Percentiles rank a stretch among this genome's conserved stretches.
These are phyloP conservation scores for Colletotrichum abscissum DNA, from an alignment of 2,329 filamentous ascomycete species.

Conservation along the genomic window DNA sequence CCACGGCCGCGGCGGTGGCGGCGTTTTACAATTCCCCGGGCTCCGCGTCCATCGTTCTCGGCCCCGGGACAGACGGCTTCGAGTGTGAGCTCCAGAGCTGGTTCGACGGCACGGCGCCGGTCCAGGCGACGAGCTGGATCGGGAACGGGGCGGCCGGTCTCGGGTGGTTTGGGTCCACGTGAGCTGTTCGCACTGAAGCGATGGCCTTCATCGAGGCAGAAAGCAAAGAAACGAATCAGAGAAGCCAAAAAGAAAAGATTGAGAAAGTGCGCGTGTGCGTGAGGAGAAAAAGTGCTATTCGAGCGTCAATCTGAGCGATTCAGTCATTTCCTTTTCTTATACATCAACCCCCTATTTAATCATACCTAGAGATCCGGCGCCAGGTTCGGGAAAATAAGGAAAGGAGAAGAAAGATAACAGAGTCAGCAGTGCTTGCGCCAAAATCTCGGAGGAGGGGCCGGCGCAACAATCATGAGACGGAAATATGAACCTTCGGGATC, in stretches of 20 bases:
- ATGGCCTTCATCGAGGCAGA: not conserved
- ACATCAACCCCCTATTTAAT: not conserved
- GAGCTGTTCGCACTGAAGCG: not conserved
- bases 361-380: not conserved
- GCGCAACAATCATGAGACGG: not conserved
- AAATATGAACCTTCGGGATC: not conserved
- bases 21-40: constrained; percentile 36
- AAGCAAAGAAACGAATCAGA: not conserved
- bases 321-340: not conserved
- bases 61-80: constrained; percentile 56
- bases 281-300: too few species aligned
- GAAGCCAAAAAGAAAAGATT: not conserved
- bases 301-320: not conserved
- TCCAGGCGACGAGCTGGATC: constrained; percentile 31
- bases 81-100: constrained; percentile 54
- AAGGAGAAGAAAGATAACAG: not conserved
- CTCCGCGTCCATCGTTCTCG: constrained; percentile 40
- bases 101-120: constrained; percentile 33
- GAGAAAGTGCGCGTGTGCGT: not conserved
- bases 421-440: not conserved
- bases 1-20: constrained; percentile 5
- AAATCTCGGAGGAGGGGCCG: not conserved
- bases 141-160: constrained; percentile 33
- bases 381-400: not conserved
- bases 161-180: constrained; percentile 24